These are phyloP conservation scores for Linnemannia exigua DNA, from an alignment of 192 early-diverging fungal genomes.

Conservation along the genomic window DNA sequence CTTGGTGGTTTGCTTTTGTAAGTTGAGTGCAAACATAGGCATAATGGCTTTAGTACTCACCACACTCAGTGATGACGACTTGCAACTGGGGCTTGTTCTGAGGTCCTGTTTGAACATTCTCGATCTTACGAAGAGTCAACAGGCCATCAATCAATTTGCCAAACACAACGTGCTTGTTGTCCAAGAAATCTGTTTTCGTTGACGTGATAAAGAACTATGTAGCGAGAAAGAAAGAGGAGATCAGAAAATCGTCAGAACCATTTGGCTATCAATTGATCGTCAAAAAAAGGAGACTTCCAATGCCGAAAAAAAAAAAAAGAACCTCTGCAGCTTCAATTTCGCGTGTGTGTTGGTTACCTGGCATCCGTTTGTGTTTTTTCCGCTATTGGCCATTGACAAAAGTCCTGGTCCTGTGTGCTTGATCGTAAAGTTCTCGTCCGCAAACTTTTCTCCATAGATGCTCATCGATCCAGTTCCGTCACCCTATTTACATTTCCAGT, in stretches of 20 bases:
- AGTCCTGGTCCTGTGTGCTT: slow-evolving; percentile 90
- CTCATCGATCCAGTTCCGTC: slow-evolving; percentile 90
- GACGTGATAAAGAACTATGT: slow-evolving; percentile 94
- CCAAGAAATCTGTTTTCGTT: slow-evolving; percentile 87
- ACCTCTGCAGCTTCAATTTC: background rate
- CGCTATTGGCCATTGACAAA: slow-evolving; percentile 88
- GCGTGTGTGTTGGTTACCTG: slow-evolving; percentile 64
- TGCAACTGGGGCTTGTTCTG: slow-evolving; percentile 90
- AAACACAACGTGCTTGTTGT: slow-evolving; percentile 93
- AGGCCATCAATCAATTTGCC: slow-evolving; percentile 89
- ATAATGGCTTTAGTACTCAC: slow-evolving; percentile 46
- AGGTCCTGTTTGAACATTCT: slow-evolving; percentile 91
- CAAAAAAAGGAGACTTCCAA: background rate
- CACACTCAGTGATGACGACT: slow-evolving; percentile 80
- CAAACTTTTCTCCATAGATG: slow-evolving; percentile 86
- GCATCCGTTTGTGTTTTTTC: slow-evolving; percentile 89
- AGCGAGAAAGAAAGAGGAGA: background rate
- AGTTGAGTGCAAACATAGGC: background rate
- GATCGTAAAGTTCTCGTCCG: slow-evolving; percentile 89
- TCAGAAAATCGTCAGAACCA: background rate
- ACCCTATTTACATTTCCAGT: slow-evolving; percentile 53
- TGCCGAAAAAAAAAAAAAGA: background rate
- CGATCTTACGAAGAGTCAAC: slow-evolving; percentile 92
- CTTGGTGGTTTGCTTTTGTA: background rate
- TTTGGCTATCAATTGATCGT: background rate